Base-by-base conservation (phyloP, 139 green algal species). In the Tetraselmis chui region DNA sequence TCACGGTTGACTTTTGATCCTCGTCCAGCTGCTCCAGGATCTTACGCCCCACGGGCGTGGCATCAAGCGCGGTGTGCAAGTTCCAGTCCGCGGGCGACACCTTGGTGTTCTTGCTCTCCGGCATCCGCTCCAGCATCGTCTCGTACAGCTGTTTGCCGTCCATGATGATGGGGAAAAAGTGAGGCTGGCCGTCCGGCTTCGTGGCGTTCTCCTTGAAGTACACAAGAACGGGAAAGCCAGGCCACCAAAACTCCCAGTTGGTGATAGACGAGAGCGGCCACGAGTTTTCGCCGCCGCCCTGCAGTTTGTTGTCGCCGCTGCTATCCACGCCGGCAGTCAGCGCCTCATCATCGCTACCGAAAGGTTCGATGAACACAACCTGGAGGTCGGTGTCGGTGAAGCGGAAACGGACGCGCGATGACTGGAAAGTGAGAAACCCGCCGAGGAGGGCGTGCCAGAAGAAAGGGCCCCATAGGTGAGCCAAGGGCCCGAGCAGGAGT, bases 161-260 rank as follows among this genome's bases (percentile, higher is more conserved):
- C n/a, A 83, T 59, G n/a, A 83, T 30, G 11, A 83, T 81, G 30
- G 79, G 79, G 23, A 83, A 83, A 32, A 83, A 83, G 59, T 83
- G 79, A 28, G 89, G 84, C 77, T 91, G 88, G 1, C 88, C 88
- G 59, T 91, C 88, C 0, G 84, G 78, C 32, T 87, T 89, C 1
- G 88, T 91, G 29, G 90, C 87, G 24, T 81, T 91, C 86, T 91
- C 88, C 85, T 89, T 90, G 78, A 86, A 90, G 79, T 90, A 90
- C 76, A 90, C 88, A 1, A 91, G 80, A 28, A 88, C 78, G 23
- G 88, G 88, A 76, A 91, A 91, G 1, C 75, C 58, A 1, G 87
- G 85, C 77, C 80, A 91, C 87, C 87, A 91, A 32, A 91, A 88
- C 86, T 91, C 87, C 88, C 88, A 91, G 81, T 91, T 91, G 27